These are phyloP conservation scores for Wickerhamomyces hampshirensis DNA, from an alignment of 805 yeast genomes.

Conservation along the genomic window DNA sequence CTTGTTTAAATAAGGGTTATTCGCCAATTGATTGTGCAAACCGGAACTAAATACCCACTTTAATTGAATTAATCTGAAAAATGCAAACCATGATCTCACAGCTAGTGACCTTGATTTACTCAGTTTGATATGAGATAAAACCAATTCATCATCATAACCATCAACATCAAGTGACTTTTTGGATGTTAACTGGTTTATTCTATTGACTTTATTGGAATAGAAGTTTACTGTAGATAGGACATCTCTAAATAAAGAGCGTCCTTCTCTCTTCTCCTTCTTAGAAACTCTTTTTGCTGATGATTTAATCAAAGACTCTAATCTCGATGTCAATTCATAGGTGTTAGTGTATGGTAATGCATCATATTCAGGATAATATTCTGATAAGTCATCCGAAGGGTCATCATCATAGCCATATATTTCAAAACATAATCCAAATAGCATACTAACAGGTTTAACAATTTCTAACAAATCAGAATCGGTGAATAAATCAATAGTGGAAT, in stretches of 20 bases:
- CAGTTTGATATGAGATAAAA: slow-evolving; percentile 21
- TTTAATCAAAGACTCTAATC: slow-evolving; percentile 39
- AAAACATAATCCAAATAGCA: slow-evolving; percentile 23
- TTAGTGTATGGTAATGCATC: slow-evolving; percentile 50
- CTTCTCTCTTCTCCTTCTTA: slow-evolving; percentile 57
- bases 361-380: slow-evolving; percentile 38
- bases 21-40: slow-evolving; percentile 23
- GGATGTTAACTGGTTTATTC: slow-evolving; percentile 26
- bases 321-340: slow-evolving; percentile 39
- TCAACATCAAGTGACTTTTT: slow-evolving; percentile 8
- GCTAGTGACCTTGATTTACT: slow-evolving; percentile 25
- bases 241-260: slow-evolving; percentile 57
- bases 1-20: slow-evolving; percentile 13
- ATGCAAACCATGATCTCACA: slow-evolving; percentile 26
- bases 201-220: slow-evolving; percentile 31
- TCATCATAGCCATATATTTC: slow-evolving; percentile 32
- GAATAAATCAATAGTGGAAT: slow-evolving; percentile 17
- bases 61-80: slow-evolving; percentile 23
- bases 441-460: slow-evolving; percentile 21
- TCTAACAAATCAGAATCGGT: slow-evolving; percentile 17
- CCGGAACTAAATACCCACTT: slow-evolving; percentile 25
- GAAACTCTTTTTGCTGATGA: slow-evolving; percentile 53
- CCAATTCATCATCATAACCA: slow-evolving; percentile 16
- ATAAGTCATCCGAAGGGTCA: slow-evolving; percentile 33
- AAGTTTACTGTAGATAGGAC: slow-evolving; percentile 43